Evolutionary conservation across 257 asterid genomes (phyloP).

Genomic region (Gentiana straminea): DNA sequence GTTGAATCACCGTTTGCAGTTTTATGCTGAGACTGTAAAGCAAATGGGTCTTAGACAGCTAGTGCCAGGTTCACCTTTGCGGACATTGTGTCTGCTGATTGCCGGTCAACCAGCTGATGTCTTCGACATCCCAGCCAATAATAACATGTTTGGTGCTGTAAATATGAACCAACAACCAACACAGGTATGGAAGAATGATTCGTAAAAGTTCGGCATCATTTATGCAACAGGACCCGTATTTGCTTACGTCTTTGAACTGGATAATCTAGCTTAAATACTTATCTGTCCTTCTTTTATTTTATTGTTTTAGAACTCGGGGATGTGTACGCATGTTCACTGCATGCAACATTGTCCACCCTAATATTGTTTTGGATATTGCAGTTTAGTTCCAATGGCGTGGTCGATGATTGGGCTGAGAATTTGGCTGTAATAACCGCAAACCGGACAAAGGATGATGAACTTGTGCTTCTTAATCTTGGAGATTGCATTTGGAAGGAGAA

Average conservation of each 20-base stretch:
- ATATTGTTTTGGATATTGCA: conserved; percentile 12
- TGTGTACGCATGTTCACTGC: too few relatives aligned
- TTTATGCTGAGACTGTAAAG: conserved; percentile 83
- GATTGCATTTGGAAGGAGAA: conserved; percentile 97
- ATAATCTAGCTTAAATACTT: too few relatives aligned
- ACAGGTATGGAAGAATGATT: conserved; percentile 39
- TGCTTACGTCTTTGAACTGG: background rate
- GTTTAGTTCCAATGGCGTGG: conserved; percentile 67
- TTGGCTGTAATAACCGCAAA: conserved; percentile 93
- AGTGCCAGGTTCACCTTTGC: conserved; percentile 90
- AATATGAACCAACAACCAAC: conserved; percentile 50
- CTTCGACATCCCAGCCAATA: conserved; percentile 41
- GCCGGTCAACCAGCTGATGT: conserved; percentile 96
- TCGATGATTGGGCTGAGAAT: conserved; percentile 96
- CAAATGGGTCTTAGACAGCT: conserved; percentile 87
- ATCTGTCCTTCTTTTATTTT: too few relatives aligned
- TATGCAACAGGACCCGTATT: background rate
- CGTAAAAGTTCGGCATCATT: too few relatives aligned
- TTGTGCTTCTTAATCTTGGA: conserved; percentile 93
- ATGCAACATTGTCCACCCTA: background rate
- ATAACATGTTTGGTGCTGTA: conserved; percentile 33
- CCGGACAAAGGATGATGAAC: conserved; percentile 90
- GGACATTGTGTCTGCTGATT: conserved; percentile 85
- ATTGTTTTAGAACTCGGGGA: too few relatives aligned
- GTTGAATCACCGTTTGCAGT: conserved; percentile 35